Evolutionary conservation across 2,329 filamentous ascomycete species (phyloP).

Genomic region (Dryadomyces sulphureus): DNA sequence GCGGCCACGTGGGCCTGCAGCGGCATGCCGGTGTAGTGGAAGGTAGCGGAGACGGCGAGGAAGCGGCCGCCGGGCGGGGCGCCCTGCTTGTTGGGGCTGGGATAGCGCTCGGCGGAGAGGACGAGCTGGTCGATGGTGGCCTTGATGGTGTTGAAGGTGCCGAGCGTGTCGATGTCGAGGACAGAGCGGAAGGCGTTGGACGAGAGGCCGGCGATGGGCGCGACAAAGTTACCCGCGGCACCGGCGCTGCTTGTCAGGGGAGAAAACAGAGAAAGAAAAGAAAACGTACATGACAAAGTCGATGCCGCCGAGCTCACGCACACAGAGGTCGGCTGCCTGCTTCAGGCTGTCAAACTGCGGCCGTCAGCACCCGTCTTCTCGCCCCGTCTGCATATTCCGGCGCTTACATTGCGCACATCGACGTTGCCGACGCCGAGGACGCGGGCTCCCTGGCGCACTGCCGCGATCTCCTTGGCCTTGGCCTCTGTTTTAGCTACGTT

Average conservation of each 20-base stretch:
- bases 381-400: constrained; percentile 1
- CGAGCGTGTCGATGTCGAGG: constrained; percentile 90
- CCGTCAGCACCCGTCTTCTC: not conserved
- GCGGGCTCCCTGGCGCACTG: constrained; percentile 60
- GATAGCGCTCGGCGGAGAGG: constrained; percentile 53
- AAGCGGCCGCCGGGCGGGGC: constrained; percentile 62
- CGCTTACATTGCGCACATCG: constrained; percentile 55
- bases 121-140: constrained; percentile 73
- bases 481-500: constrained; percentile 76
- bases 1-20: constrained; percentile 82
- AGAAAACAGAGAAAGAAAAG: not conserved
- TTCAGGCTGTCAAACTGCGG: constrained; percentile 46
- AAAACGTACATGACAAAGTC: constrained; percentile 73
- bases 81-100: constrained; percentile 23
- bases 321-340: constrained; percentile 64
- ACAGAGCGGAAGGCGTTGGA: constrained; percentile 89
- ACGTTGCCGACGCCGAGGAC: constrained; percentile 76
- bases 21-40: constrained; percentile 78
- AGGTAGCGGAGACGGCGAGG: constrained; percentile 77
- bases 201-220: constrained; percentile 66
- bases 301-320: constrained; percentile 69
- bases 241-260: constrained; percentile 50
- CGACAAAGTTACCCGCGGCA: constrained; percentile 90
- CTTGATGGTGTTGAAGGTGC: constrained; percentile 90
- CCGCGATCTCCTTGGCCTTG: constrained; percentile 69